Base-by-base conservation (phyloP, 352 stramenopile genomes). In the Pythium aristosporum region DNA sequence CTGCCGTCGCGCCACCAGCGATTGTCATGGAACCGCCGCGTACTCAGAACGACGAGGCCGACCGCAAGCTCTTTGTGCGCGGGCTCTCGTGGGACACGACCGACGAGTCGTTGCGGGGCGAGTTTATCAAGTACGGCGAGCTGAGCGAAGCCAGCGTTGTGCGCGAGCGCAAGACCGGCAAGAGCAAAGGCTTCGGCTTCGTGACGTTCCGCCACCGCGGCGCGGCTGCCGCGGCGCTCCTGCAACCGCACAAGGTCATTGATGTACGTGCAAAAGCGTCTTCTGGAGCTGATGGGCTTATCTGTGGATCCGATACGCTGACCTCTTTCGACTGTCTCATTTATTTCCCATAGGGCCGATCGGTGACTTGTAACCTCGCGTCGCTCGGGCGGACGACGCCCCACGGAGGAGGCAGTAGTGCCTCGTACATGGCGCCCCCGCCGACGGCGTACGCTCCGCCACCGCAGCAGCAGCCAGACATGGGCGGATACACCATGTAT, bases 111-210 rank as follows among this genome's bases (percentile, higher is more conserved):
- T 68, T 93, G 30, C 73, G 65, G 1, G 57, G 76, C 20, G 73
- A 86, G 67, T 93, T 91, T 48, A 47, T 74, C 42, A 80, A 87
- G 53, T 93, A 75, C 55, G 84, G 84, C 36, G 80, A 89, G 13
- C 50, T 91, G n/a, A 71, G 82, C 25, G 70, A 77, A 49, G 72
- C 75, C 32, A 65, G 65, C 25, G 68, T 91, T 46, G 70, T 76
- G 21, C 67, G 72, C 15, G 76, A 93, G 53, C 79, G 69, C 20
- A 66, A 74, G 28, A 88, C 82, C 0, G 80, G 78, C 32, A 85
- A 82, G 62, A 85, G 68, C 66, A 90, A 87, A 60, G 76, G 82
- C n/a, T 92, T 79, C 57, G 84, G 75, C 28, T 91, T 90, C 42
- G 74, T 91, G 52, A 87, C 71, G 32, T 92, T 74, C 61, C 69